Evolutionary conservation across 1,284 basidiomycete species (phyloP).

Genomic region (Heterobasidion occidentale): DNA sequence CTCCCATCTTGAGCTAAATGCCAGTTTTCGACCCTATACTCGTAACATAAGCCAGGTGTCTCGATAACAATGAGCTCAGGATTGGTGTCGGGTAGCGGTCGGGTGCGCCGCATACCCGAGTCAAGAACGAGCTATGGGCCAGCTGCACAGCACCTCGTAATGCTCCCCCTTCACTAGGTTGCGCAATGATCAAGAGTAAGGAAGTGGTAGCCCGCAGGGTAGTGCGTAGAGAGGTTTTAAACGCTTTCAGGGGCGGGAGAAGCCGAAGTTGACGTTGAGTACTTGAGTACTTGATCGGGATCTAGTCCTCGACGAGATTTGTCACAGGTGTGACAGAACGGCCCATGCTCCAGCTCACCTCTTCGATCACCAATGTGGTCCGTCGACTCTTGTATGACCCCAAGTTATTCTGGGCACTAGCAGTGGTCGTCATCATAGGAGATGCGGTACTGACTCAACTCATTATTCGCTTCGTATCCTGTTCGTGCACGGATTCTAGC

Average conservation of each 20-base stretch:
- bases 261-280: too few relatives aligned
- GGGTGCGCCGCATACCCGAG: constrained; percentile 33
- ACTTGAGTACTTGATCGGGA: too few relatives aligned
- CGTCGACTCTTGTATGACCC: constrained; percentile 45
- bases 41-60: constrained; percentile 32
- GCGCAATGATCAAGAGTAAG: too few relatives aligned
- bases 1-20: constrained; percentile 32
- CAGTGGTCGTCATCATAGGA: constrained; percentile 54
- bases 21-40: constrained; percentile 50
- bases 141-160: too few relatives aligned
- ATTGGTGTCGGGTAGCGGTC: constrained; percentile 37
- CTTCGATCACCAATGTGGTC: constrained; percentile 8
- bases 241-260: too few relatives aligned
- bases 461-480: constrained; percentile 74
- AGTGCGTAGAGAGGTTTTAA: too few relatives aligned
- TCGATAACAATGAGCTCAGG: constrained; percentile 46
- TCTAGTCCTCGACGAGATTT: neutral
- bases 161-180: too few relatives aligned
- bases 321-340: neutral
- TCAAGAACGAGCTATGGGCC: too few relatives aligned
- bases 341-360: neutral
- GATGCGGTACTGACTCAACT: constrained; percentile 72
- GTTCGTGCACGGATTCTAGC: constrained; percentile 36
- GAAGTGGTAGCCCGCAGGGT: too few relatives aligned
- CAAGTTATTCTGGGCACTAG: constrained; percentile 59